These are phyloP conservation scores for Pyrenophora seminiperda DNA, from an alignment of 2,329 filamentous ascomycete species.

Conservation along the genomic window DNA sequence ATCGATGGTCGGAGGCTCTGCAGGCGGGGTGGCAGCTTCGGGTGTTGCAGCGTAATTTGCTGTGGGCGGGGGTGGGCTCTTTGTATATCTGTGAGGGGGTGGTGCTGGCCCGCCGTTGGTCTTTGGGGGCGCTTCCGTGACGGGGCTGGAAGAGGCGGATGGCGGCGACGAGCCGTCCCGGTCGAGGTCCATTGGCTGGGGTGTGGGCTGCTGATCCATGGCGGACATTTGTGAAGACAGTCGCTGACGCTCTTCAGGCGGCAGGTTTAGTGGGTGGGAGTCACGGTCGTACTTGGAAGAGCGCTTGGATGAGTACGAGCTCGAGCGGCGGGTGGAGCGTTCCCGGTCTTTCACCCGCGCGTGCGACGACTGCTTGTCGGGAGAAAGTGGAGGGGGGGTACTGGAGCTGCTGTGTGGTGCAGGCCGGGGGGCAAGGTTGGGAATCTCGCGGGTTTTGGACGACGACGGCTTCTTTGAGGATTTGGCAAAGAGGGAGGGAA, in stretches of 20 bases:
- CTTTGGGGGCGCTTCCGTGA: conserved; percentile 53
- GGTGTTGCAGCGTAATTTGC: conserved; percentile 47
- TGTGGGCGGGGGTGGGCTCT: conserved; percentile 55
- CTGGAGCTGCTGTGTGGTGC: conserved; percentile 28
- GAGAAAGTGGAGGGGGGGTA: conserved; percentile 46
- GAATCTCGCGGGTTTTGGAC: conserved; percentile 30
- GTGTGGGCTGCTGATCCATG: conserved; percentile 58
- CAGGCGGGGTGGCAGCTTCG: conserved; percentile 47
- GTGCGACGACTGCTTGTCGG: conserved; percentile 44
- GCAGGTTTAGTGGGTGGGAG: conserved; percentile 86
- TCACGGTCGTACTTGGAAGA: conserved; percentile 63
- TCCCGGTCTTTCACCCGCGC: conserved; percentile 40
- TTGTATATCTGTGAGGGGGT: conserved; percentile 68
- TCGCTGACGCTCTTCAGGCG: conserved; percentile 83
- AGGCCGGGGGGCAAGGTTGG: conserved; percentile 31
- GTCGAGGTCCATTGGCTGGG: conserved; percentile 78
- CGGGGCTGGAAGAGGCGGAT: conserved; percentile 57
- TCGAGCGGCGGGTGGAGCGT: conserved; percentile 35
- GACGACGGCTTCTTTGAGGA: conserved; percentile 46
- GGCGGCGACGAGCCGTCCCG: conserved; percentile 64
- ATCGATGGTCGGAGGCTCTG: conserved; percentile 65
- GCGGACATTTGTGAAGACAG: conserved; percentile 70
- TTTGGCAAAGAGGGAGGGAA: conserved; percentile 47
- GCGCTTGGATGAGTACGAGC: conserved; percentile 43
- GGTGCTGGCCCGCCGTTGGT: conserved; percentile 65